These are phyloP conservation scores for Ascochyta pisi DNA, from an alignment of 2,329 filamentous ascomycete genomes.

Conservation along the genomic window DNA sequence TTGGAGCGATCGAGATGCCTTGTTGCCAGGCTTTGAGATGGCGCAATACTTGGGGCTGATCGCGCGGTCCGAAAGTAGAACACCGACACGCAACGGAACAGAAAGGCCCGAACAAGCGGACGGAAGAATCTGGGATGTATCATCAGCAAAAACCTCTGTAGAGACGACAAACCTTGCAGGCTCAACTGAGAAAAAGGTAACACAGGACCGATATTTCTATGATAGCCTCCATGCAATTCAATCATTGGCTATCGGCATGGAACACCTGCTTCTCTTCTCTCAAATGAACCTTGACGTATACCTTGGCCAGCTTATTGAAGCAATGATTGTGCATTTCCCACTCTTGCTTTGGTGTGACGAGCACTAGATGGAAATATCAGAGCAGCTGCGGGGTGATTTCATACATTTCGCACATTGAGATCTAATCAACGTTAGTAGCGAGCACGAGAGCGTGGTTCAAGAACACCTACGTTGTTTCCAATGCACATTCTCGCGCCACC, in stretches of 20 bases:
- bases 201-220: not conserved
- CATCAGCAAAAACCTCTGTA: too few relatives aligned
- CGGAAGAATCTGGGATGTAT: too few relatives aligned
- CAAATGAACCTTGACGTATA: not conserved
- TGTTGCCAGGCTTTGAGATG: not conserved
- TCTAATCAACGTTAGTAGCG: not conserved
- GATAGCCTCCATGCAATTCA: not conserved
- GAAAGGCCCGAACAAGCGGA: not conserved
- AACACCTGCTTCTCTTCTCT: not conserved
- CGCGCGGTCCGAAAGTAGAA: not conserved
- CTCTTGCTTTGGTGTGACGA: not conserved
- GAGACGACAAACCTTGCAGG: too few relatives aligned
- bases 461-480: not conserved
- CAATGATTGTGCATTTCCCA: not conserved
- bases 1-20: not conserved
- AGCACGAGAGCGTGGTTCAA: too few relatives aligned
- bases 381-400: not conserved
- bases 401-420: not conserved
- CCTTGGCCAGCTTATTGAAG: not conserved
- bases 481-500: not conserved
- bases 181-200: too few relatives aligned
- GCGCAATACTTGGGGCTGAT: conserved; percentile 2
- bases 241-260: not conserved
- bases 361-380: not conserved
- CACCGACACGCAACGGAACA: not conserved